Conservation (phyloP, 208 protist genomes). For the Strigomonas galati region DNA sequence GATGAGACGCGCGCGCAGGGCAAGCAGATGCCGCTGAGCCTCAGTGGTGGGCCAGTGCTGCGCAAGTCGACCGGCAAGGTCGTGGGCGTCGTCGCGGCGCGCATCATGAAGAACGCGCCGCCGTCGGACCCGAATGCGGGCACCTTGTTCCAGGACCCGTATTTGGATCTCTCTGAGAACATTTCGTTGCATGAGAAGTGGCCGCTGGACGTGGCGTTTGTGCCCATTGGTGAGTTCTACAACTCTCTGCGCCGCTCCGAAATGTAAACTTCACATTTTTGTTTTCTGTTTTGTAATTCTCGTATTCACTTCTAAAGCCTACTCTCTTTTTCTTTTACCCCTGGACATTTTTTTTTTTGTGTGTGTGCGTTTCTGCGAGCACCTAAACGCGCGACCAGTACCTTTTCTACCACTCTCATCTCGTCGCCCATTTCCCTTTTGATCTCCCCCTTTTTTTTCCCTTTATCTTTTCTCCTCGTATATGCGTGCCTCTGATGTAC, state of each 20-base stretch:
- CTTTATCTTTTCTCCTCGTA: no score
- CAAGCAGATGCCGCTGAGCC: constrained; percentile 50
- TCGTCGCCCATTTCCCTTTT: no score
- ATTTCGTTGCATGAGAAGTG: constrained; percentile 39
- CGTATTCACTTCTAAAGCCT: not conserved
- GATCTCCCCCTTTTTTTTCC: not conserved
- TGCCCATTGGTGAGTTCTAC: constrained; percentile 76
- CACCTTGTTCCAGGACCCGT: constrained; percentile 64
- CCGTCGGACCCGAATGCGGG: constrained; percentile 41
- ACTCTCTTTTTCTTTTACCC: not conserved
- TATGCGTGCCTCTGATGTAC: no score
- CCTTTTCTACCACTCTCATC: not conserved
- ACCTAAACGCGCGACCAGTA: not conserved
- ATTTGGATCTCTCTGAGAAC: constrained; percentile 77
- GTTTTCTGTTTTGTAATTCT: constrained; percentile 14
- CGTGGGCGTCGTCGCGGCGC: constrained; percentile 85
- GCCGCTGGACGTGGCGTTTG: constrained; percentile 70
- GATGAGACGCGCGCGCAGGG: constrained; percentile 17
- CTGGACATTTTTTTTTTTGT: constrained; percentile 4
- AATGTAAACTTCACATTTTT: constrained; percentile 29
- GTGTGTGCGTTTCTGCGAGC: not conserved
- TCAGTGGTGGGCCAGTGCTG: constrained; percentile 85
- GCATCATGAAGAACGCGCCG: constrained; percentile 51
- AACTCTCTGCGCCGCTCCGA: constrained; percentile 61
- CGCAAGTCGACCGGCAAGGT: constrained; percentile 69